Percentiles rank a stretch among this genome's conserved stretches.
These are phyloP conservation scores for Cystobasidium tubakii DNA, from an alignment of 768 basidiomycete genomes.

Conservation along the genomic window DNA sequence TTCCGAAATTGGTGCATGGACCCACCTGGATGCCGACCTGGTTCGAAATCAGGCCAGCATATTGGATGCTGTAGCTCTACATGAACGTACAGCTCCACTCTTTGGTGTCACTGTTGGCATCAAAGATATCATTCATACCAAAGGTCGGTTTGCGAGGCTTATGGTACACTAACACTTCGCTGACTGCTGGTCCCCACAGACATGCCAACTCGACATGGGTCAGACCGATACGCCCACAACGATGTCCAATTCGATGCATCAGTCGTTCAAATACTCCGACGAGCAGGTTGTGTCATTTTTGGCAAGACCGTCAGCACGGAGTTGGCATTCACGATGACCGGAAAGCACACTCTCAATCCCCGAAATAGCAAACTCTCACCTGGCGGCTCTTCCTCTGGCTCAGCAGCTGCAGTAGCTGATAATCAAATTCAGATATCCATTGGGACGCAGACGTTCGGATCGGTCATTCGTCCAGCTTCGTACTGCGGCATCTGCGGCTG, in stretches of 20 bases:
- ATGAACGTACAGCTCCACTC: constrained; percentile 42
- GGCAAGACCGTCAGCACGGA: constrained; percentile 47
- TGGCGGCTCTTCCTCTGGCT: constrained; percentile 48
- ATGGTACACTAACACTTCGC: constrained; percentile 13
- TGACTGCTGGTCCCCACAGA: constrained; percentile 39
- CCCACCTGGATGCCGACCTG: constrained; percentile 42
- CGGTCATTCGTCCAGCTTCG: constrained; percentile 47
- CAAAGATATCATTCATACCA: constrained; percentile 42
- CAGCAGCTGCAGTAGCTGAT: constrained; percentile 48
- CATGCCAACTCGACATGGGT: constrained; percentile 48
- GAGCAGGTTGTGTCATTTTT: constrained; percentile 47
- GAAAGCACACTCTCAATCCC: constrained; percentile 39
- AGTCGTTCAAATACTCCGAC: constrained; percentile 42
- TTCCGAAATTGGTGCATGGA: constrained; percentile 45
- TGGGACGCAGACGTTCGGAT: constrained; percentile 44
- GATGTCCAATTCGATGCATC: constrained; percentile 44
- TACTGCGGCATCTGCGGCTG: constrained; percentile 48
- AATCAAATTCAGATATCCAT: constrained; percentile 46
- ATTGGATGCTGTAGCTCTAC: constrained; percentile 41
- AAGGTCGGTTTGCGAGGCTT: neutral
- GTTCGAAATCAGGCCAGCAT: constrained; percentile 39
- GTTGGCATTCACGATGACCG: constrained; percentile 45
- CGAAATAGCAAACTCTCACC: constrained; percentile 46
- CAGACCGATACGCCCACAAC: constrained; percentile 46
- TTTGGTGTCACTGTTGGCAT: constrained; percentile 46